These are phyloP conservation scores for Friedmanniomyces simplex DNA, from an alignment of 495 filamentous ascomycete species.

Conservation along the genomic window DNA sequence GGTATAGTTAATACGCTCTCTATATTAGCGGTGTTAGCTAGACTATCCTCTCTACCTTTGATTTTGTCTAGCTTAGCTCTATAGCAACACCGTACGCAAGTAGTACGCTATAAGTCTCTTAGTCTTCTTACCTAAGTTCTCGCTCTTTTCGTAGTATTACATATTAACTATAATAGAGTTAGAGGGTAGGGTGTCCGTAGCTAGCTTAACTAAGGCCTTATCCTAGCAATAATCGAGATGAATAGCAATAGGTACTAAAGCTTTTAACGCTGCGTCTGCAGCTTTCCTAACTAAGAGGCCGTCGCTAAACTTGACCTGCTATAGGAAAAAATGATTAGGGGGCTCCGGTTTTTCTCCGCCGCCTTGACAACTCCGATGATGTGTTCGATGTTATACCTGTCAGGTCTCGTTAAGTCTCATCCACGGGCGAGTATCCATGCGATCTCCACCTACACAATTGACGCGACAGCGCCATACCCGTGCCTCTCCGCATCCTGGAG, in stretches of 20 bases:
- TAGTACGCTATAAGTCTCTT: constrained; percentile 20
- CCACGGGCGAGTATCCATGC: neutral
- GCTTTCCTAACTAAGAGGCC: constrained; percentile 19
- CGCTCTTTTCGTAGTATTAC: constrained; percentile 25
- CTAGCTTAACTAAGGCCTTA: constrained; percentile 18
- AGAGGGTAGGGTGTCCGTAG: constrained; percentile 15
- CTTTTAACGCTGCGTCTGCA: constrained; percentile 17
- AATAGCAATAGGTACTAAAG: constrained; percentile 21
- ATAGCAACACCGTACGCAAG: constrained; percentile 24
- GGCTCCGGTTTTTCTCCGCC: constrained; percentile 12
- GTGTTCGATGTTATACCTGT: constrained; percentile 17
- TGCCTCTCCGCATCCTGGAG: constrained; percentile 12
- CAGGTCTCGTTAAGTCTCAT: constrained; percentile 6
- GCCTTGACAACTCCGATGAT: constrained; percentile 15
- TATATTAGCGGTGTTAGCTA: constrained; percentile 23
- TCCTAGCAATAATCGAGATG: constrained; percentile 24
- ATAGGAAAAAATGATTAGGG: constrained; percentile 19
- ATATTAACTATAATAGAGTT: constrained; percentile 29
- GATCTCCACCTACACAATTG: constrained; percentile 7
- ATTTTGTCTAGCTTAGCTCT: constrained; percentile 26
- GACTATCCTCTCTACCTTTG: constrained; percentile 26
- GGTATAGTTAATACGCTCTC: constrained; percentile 24
- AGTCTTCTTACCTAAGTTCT: constrained; percentile 25
- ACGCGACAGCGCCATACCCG: constrained; percentile 11
- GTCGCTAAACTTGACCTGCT: constrained; percentile 14